phyloP scores from a whole-genome alignment of 805 yeast species.

The Candida ipomoeae region DNA sequence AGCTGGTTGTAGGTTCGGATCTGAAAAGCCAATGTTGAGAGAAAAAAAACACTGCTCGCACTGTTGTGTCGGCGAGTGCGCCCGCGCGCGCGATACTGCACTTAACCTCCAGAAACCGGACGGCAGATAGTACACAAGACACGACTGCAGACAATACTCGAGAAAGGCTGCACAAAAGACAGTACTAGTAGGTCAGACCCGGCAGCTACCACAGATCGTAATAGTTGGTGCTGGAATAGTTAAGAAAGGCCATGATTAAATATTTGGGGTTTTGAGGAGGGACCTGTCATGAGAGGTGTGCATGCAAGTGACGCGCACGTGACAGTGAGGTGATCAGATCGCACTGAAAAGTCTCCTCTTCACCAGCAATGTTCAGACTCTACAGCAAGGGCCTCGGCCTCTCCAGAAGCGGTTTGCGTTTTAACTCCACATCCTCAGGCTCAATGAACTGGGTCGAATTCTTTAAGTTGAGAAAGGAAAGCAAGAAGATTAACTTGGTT shows the following conservation, averaged over 20 bases:
- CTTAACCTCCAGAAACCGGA: no score
- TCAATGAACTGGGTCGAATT: conserved; percentile 74
- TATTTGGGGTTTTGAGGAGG: no score
- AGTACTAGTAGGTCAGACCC: neutral
- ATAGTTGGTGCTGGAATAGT: no score
- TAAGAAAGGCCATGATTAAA: no score
- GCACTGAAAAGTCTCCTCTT: conserved; percentile 1
- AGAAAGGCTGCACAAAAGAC: neutral
- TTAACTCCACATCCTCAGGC: conserved; percentile 20
- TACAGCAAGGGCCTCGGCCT: neutral
- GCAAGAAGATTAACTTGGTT: conserved; percentile 62
- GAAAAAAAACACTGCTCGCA: conserved; percentile 6
- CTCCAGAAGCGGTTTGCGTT: conserved; percentile 14
- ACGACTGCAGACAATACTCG: neutral
- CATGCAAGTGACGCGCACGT: neutral
- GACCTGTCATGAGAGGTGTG: neutral
- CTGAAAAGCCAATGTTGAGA: conserved; percentile 4
- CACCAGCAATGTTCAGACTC: conserved; percentile 3
- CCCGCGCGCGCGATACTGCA: conserved; percentile 2
- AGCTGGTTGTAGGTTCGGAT: conserved; percentile 2
- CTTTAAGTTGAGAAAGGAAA: conserved; percentile 68
- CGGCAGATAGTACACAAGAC: neutral
- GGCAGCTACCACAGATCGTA: no score
- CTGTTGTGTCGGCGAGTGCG: conserved; percentile 5
- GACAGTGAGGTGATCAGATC: neutral